Evolutionary conservation across 208 protist genomes (phyloP).

Genomic region (Leishmania arabica): DNA sequence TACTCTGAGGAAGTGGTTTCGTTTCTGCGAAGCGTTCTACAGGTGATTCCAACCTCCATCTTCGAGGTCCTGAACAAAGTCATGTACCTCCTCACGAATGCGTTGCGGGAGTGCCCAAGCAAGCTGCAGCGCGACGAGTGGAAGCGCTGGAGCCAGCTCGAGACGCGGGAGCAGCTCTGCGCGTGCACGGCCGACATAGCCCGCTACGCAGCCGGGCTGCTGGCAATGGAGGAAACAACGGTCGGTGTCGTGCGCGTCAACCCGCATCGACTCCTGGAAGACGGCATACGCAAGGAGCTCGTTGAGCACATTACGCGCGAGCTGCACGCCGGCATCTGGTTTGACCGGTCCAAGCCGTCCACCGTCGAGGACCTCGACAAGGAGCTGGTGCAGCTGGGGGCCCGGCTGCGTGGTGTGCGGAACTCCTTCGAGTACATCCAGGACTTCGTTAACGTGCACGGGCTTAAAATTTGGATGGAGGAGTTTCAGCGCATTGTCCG

Average conservation of each 20-base stretch:
- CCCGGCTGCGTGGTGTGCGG: conserved; percentile 89
- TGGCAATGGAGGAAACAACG: conserved; percentile 98
- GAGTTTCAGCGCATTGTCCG: conserved; percentile 96
- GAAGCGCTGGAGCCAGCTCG: conserved; percentile 90
- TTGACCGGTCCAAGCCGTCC: conserved; percentile 45
- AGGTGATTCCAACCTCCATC: conserved; percentile 96
- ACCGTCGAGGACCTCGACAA: conserved; percentile 60
- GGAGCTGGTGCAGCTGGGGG: conserved; percentile 73
- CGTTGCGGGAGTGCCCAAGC: conserved; percentile 77
- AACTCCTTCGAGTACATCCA: conserved; percentile 97
- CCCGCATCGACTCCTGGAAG: conserved; percentile 96
- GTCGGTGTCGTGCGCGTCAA: conserved; percentile 97
- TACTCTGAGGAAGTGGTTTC: conserved; percentile 92
- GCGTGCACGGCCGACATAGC: conserved; percentile 91
- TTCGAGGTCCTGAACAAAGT: conserved; percentile 96
- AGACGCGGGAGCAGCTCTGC: conserved; percentile 87
- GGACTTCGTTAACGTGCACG: conserved; percentile 98
- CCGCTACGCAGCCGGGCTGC: conserved; percentile 96
- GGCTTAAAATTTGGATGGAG: conserved; percentile 97
- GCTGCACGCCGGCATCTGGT: conserved; percentile 73
- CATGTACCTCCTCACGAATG: conserved; percentile 91
- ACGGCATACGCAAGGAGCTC: conserved; percentile 96
- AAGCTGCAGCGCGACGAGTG: conserved; percentile 69
- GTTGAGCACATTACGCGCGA: conserved; percentile 79
- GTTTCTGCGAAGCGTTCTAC: conserved; percentile 95